phyloP scores from a whole-genome alignment of 257 asterid species.

The Thymus quinquecostatus region DNA sequence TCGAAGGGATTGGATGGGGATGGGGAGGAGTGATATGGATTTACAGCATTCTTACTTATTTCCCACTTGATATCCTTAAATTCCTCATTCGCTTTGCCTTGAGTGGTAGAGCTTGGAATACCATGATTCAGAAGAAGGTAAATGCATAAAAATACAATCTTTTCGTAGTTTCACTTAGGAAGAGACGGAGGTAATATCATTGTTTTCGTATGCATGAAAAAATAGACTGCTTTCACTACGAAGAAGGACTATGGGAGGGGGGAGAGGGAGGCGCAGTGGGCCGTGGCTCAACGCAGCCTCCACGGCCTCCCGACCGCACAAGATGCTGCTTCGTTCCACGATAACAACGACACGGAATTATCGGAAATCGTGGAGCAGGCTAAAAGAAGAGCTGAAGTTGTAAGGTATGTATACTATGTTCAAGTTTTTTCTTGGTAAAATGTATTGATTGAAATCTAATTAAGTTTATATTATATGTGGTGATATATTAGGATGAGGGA shows the following conservation, averaged over 20 bases:
- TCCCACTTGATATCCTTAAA: conserved; percentile 85
- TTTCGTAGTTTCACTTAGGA: no score
- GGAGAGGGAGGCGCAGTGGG: conserved; percentile 50
- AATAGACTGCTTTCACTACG: conserved; percentile 80
- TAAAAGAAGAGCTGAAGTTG: conserved; percentile 76
- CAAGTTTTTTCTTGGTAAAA: background rate
- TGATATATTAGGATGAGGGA: conserved; percentile 55
- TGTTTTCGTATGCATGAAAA: background rate
- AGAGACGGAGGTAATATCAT: no score
- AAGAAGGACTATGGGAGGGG: conserved; percentile 83
- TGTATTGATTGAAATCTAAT: no score
- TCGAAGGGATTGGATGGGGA: conserved; percentile 85
- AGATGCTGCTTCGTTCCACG: conserved; percentile 29
- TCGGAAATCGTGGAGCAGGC: conserved; percentile 82
- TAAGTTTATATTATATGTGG: background rate
- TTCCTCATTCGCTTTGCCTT: conserved; percentile 61
- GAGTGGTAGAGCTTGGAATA: conserved; percentile 80
- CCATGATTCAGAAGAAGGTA: conserved; percentile 81
- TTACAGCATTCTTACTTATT: conserved; percentile 65
- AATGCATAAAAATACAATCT: background rate
- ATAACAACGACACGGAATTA: conserved; percentile 51
- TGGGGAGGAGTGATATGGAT: conserved; percentile 90
- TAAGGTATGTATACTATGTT: conserved; percentile 44
- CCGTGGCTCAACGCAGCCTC: conserved; percentile 70
- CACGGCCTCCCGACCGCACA: conserved; percentile 65